Conservation (phyloP, 1,284 basidiomycete species). For the Coniophora puteana region DNA sequence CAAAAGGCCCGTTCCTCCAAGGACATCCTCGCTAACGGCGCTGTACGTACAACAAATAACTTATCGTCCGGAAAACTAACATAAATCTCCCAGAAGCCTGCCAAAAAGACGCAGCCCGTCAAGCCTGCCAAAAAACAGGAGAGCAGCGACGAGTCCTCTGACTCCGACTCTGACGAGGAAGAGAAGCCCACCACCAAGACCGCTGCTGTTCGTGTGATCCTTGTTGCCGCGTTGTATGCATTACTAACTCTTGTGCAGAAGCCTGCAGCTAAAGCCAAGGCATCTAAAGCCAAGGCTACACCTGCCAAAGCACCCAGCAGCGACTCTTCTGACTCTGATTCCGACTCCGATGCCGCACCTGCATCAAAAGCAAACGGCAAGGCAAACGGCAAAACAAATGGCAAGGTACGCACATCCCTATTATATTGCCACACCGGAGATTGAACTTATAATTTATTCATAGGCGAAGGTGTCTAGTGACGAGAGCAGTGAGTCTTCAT, state of each 20-base stretch:
- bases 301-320: conserved; percentile 11
- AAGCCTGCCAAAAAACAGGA: conserved; percentile 9
- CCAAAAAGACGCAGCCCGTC: conserved; percentile 3
- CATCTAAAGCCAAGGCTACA: conserved; percentile 2
- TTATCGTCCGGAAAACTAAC: background rate
- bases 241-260: background rate
- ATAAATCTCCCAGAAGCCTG: conserved; percentile 3
- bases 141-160: conserved; percentile 15
- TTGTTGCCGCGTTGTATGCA: too few relatives aligned
- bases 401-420: conserved; percentile 29
- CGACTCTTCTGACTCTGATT: conserved; percentile 23
- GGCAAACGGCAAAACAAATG: conserved; percentile 18
- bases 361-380: conserved; percentile 11
- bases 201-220: conserved; percentile 13
- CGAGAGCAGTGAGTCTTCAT: conserved; percentile 6
- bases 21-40: conserved; percentile 15
- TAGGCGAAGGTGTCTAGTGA: conserved; percentile 12
- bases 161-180: conserved; percentile 19
- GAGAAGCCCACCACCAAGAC: conserved; percentile 14
- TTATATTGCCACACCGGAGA: background rate
- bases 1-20: conserved; percentile 6
- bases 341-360: conserved; percentile 28
- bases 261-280: conserved; percentile 13
- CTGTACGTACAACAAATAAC: conserved; percentile 1
- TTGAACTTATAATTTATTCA: background rate